Evolutionary conservation across 371 early-diverging fungal species (phyloP).

Genomic region (Mucor mucedo): DNA sequence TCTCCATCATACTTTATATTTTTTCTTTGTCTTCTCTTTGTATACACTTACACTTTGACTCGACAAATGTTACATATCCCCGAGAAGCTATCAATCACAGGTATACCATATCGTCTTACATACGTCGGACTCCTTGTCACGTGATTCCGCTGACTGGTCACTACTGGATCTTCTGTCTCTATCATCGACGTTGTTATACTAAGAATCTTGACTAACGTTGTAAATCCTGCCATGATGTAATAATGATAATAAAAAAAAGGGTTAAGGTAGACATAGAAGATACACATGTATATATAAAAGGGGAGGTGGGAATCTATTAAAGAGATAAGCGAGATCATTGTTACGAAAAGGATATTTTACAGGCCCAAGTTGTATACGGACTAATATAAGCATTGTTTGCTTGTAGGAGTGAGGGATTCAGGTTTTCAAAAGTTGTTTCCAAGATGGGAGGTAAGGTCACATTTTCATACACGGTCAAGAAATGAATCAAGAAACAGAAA

Average conservation of each 20-base stretch:
- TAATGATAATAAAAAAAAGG: not conserved
- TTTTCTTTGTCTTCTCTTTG: not conserved
- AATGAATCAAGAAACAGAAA: conserved; percentile 47
- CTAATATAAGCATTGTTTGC: not conserved
- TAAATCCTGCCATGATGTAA: conserved; percentile 39
- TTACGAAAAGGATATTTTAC: conserved; percentile 31
- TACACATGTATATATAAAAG: too few relatives aligned
- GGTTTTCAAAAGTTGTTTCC: not conserved
- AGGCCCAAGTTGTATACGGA: conserved; percentile 1
- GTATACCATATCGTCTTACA: conserved; percentile 66
- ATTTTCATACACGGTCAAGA: conserved; percentile 19
- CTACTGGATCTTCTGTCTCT: conserved; percentile 60
- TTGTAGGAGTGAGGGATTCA: not conserved
- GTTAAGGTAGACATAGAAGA: conserved; percentile 21
- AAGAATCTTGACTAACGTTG: conserved; percentile 37
- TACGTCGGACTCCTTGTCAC: conserved; percentile 68
- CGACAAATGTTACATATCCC: conserved; percentile 76
- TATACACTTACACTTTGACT: conserved; percentile 50
- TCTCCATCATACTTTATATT: not conserved
- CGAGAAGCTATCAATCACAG: conserved; percentile 69
- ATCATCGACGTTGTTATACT: conserved; percentile 53
- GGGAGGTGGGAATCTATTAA: too few relatives aligned
- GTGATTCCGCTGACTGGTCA: conserved; percentile 38
- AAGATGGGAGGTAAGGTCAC: not conserved
- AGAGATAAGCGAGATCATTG: too few relatives aligned